Percentiles rank a stretch among this genome's conserved stretches.
Conservation (phyloP, 352 stramenopile species). For the Globisporangium cystogenes region DNA sequence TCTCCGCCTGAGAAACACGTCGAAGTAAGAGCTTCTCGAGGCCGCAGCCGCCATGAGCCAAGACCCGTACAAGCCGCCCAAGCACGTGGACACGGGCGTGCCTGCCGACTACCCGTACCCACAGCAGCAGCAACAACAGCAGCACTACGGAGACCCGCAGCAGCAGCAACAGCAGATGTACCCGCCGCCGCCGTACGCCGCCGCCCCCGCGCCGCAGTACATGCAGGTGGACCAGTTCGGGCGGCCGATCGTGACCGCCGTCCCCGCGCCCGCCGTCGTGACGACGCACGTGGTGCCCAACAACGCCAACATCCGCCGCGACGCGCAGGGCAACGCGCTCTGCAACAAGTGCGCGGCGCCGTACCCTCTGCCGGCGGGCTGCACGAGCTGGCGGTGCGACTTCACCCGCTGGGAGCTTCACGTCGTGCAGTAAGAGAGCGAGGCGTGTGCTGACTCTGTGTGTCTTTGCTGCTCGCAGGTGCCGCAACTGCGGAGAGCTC, state of each 20-base stretch:
- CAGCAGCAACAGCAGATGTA: constrained; percentile 1
- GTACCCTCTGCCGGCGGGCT: constrained; percentile 61
- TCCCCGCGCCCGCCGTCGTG: constrained; percentile 7
- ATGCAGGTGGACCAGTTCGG: constrained; percentile 17
- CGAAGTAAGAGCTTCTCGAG: background rate
- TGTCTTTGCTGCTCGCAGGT: too few species aligned
- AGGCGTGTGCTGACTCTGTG: too few species aligned
- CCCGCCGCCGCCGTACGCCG: constrained; percentile 4
- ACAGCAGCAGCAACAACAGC: constrained; percentile 7
- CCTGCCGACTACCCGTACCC: constrained; percentile 10
- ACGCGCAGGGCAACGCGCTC: constrained; percentile 64
- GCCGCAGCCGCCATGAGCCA: constrained; percentile 6
- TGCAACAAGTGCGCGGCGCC: constrained; percentile 67
- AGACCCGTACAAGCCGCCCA: constrained; percentile 14
- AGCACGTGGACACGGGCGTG: constrained; percentile 13
- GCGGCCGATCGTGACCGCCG: constrained; percentile 16
- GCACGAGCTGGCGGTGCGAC: constrained; percentile 62
- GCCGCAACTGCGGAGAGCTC: too few species aligned
- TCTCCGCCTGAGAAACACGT: too few species aligned
- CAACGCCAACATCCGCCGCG: constrained; percentile 27
- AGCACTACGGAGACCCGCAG: constrained; percentile 1
- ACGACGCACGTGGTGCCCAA: constrained; percentile 16
- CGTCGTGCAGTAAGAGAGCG: too few species aligned
- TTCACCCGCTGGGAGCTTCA: too few species aligned
- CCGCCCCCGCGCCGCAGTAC: constrained; percentile 4